A percentile compares a stretch with the other conserved stretches of the same genome.
These are phyloP conservation scores for Forsythia suspensa DNA, from an alignment of 257 asterid genomes.

Conservation along the genomic window DNA sequence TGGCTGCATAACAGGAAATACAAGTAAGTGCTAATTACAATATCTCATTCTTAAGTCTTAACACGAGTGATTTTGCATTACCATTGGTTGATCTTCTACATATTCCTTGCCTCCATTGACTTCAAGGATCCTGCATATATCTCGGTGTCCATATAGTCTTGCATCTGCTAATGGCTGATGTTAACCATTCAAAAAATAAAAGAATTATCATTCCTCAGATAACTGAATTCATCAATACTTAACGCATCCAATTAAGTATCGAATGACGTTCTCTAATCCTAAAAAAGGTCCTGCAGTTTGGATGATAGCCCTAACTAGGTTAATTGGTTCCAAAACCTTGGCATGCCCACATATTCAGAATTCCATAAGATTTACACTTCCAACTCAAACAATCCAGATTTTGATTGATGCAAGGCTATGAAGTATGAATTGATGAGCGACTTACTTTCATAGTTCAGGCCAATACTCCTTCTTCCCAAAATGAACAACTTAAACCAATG, in stretches of 20 bases:
- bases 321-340: too few species aligned
- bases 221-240: neutral
- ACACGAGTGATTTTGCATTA: slow-evolving; percentile 7
- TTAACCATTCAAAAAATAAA: neutral
- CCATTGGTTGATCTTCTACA: slow-evolving; percentile 48
- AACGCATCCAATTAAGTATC: neutral
- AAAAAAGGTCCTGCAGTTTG: too few species aligned
- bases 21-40: neutral
- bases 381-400: neutral
- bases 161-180: slow-evolving; percentile 61
- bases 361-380: neutral
- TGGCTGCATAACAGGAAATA: slow-evolving; percentile 36
- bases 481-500: too few species aligned
- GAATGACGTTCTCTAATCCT: neutral
- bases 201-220: neutral
- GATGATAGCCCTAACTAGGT: too few species aligned
- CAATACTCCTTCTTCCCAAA: too few species aligned
- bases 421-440: too few species aligned
- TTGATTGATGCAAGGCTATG: neutral
- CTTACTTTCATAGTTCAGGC: too few species aligned
- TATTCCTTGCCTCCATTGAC: slow-evolving; percentile 57
- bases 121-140: slow-evolving; percentile 66
- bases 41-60: neutral
- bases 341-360: neutral
- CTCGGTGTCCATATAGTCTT: slow-evolving; percentile 52